phyloP scores from a whole-genome alignment of 106 monocot genomes.

The Narthecium ossifragum region DNA sequence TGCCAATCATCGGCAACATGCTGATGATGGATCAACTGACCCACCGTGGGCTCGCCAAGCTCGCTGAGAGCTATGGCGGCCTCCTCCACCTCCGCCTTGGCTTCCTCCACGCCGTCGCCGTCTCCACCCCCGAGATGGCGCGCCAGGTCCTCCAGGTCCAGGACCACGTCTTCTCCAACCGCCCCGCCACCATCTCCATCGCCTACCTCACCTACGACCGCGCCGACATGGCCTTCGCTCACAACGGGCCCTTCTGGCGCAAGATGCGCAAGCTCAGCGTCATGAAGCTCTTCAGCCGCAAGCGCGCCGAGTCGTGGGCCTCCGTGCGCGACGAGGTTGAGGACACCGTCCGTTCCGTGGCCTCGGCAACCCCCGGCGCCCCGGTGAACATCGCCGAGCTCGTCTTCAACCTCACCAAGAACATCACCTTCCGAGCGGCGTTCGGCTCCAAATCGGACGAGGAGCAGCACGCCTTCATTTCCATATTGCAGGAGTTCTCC shows the following conservation, averaged over 20 bases:
- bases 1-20: constrained; percentile 90
- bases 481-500: constrained; percentile 84
- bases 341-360: constrained; percentile 9
- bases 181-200: constrained; percentile 76
- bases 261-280: constrained; percentile 96
- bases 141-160: constrained; percentile 78
- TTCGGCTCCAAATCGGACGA: constrained; percentile 46
- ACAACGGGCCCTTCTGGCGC: constrained; percentile 99
- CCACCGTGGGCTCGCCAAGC: constrained; percentile 83
- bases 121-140: constrained; percentile 83
- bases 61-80: constrained; percentile 59
- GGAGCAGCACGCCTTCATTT: constrained; percentile 51
- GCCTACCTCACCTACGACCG: constrained; percentile 87
- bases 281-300: constrained; percentile 89
- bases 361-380: constrained; percentile 1
- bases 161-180: constrained; percentile 74
- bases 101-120: constrained; percentile 51
- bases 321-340: constrained; percentile 83
- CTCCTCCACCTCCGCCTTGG: constrained; percentile 73
- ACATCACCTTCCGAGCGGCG: constrained; percentile 73
- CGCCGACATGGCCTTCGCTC: constrained; percentile 96
- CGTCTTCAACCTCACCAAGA: constrained; percentile 68
- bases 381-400: constrained; percentile 68
- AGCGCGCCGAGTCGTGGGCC: constrained; percentile 77
- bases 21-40: constrained; percentile 80